Evolutionary conservation across 2,329 filamentous ascomycete genomes (phyloP), one percentile per base, ranked within the genome.

Genomic region (Aspergillus fumigatus): DNA sequence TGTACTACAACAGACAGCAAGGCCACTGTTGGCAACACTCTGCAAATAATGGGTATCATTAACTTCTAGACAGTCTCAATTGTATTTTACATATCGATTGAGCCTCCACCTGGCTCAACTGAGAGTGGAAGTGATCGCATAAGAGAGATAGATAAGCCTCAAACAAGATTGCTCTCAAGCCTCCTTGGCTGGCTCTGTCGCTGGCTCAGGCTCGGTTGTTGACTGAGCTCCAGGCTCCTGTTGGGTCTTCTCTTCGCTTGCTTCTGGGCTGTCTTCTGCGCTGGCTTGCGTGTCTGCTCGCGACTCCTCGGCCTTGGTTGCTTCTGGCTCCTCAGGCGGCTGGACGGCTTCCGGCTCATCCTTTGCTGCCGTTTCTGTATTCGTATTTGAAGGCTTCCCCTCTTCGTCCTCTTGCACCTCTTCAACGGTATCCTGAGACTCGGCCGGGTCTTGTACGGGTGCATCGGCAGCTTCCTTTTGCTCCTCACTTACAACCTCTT

Each of bases 21-120:
- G 29, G 32, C 32, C 14, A 38, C 10, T 38, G 14, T 5, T 38
- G 32, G 17, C 5, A 5, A 14, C 32, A 38, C 21, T 47, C 43
- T 26, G 43, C 21, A 26, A 47, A 14, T 23, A 53, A 47, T 50
- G 62, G 62, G 62, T 65, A 65, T 65, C 63, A 65, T 64, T 63
- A 60, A 55, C 55, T 54, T 43, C 48, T 57, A 38, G 26, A 9
- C 49, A 57, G 45, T 50, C 55, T 52, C 47, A 53, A 51, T 57
- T 58, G 54, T 65, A 62, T 57, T 61, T 62, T 65, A 65, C 62
- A 51, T 51, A 58, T 59, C 58, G 57, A 40, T 45, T 21, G 41
- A 48, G 55, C 26, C 32, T 23, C 50, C 26, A 53, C 26, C 48
- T 23, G 27, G 50, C 29, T 48, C 35, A 29, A 50, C 47, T n/a